Percentiles rank a stretch among this genome's conserved stretches.
These are phyloP conservation scores for Pythium rhizo-oryzae DNA, from an alignment of 352 stramenopile species.

Conservation along the genomic window DNA sequence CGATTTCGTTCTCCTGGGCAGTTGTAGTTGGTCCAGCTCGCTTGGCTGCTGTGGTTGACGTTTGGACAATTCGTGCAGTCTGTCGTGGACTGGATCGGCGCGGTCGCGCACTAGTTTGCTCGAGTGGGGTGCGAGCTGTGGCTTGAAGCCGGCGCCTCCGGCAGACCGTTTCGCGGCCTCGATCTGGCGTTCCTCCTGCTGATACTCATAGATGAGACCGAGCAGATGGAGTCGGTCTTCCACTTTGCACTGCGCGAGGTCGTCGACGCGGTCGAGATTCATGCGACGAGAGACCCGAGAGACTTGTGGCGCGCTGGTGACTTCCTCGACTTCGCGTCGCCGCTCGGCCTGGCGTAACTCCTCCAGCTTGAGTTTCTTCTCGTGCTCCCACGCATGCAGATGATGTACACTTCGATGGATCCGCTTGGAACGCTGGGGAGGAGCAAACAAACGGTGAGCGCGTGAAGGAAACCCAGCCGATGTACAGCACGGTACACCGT, in stretches of 20 bases:
- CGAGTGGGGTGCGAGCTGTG: constrained; percentile 58
- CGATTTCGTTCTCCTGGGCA: background rate
- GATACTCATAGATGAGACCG: constrained; percentile 70
- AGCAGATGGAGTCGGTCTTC: constrained; percentile 72
- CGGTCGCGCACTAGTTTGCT: constrained; percentile 37
- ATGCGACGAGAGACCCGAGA: constrained; percentile 30
- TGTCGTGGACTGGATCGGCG: constrained; percentile 41
- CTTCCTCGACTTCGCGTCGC: constrained; percentile 32
- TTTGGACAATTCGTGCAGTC: constrained; percentile 54
- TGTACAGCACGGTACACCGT: background rate
- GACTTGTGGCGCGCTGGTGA: constrained; percentile 38
- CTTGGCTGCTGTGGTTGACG: background rate
- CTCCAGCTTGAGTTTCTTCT: constrained; percentile 59
- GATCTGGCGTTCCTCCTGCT: constrained; percentile 54
- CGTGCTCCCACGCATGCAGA: constrained; percentile 60
- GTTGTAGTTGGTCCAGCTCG: background rate
- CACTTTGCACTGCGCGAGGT: constrained; percentile 63
- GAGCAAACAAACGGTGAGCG: background rate
- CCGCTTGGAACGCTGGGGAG: constrained; percentile 53
- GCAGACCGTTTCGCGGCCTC: constrained; percentile 14
- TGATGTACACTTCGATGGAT: constrained; percentile 63
- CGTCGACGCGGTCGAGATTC: constrained; percentile 42
- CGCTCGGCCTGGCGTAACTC: constrained; percentile 43
- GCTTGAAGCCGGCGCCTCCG: constrained; percentile 25
- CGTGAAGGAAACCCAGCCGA: background rate